Evolutionary conservation across 805 yeast genomes (phyloP).

Genomic region (Saturnispora sekii): DNA sequence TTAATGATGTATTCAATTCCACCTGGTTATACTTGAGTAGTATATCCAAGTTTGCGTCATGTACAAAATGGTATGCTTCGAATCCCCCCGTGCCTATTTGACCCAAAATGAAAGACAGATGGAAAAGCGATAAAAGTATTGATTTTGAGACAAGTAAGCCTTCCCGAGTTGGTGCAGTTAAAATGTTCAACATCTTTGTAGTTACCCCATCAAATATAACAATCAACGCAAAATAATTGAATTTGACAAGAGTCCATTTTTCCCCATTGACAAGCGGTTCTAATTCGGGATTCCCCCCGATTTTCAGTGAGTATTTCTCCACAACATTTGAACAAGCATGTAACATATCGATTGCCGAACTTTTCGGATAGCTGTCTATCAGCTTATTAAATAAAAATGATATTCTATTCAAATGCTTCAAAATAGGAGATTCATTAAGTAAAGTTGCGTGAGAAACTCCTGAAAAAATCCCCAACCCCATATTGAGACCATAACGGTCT

Average conservation of each 20-base stretch:
- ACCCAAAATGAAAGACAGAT: conserved; percentile 38
- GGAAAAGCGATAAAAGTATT: conserved; percentile 30
- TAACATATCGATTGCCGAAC: conserved; percentile 1
- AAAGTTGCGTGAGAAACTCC: background rate
- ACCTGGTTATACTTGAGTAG: conserved; percentile 19
- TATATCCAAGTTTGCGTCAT: conserved; percentile 27
- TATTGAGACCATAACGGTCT: too few relatives aligned
- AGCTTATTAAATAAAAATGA: conserved; percentile 30
- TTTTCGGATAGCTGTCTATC: conserved; percentile 6
- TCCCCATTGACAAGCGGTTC: conserved; percentile 5
- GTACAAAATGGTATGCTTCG: conserved; percentile 52
- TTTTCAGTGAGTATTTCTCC: too few relatives aligned
- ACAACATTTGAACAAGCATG: too few relatives aligned
- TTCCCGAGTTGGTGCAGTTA: conserved; percentile 2
- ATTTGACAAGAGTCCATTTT: conserved; percentile 21
- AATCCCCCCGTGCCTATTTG: conserved; percentile 58
- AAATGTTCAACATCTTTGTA: conserved; percentile 21
- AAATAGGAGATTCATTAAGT: conserved; percentile 27
- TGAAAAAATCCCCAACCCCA: too few relatives aligned
- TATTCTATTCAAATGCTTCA: conserved; percentile 40
- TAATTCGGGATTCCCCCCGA: background rate
- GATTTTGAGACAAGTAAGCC: conserved; percentile 7
- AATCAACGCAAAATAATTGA: conserved; percentile 37
- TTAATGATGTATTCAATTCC: conserved; percentile 20
- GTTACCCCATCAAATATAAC: conserved; percentile 42